Conservation (phyloP, 148 eudicot genomes). For the Fagopyrum homotropicum region DNA sequence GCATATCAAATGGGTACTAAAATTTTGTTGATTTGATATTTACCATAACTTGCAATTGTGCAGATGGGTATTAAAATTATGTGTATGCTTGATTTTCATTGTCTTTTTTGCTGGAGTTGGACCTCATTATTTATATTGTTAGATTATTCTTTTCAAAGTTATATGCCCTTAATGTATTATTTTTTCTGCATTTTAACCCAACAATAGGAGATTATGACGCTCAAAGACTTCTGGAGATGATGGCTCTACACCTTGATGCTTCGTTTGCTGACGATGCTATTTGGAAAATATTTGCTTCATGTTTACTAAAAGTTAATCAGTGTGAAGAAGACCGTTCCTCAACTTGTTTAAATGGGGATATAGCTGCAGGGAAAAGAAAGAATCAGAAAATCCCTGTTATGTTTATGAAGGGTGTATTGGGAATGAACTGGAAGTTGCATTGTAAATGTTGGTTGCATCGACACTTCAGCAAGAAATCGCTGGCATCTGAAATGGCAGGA, state of each 20-base stretch:
- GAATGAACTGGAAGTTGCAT: constrained; percentile 61
- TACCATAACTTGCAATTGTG: background rate
- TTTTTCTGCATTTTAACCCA: background rate
- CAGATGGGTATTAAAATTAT: background rate
- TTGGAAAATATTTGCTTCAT: constrained; percentile 76
- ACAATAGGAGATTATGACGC: constrained; percentile 55
- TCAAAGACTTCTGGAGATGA: constrained; percentile 58
- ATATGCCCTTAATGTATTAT: background rate
- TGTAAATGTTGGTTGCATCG: constrained; percentile 81
- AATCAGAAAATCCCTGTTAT: constrained; percentile 32
- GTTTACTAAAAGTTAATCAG: constrained; percentile 43
- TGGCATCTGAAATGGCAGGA: constrained; percentile 52
- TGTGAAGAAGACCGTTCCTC: constrained; percentile 68
- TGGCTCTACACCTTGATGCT: constrained; percentile 76
- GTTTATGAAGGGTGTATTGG: constrained; percentile 35
- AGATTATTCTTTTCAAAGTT: background rate
- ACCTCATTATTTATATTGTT: background rate
- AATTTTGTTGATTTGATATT: background rate
- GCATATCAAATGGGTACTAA: constrained; percentile 55
- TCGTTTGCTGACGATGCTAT: constrained; percentile 35
- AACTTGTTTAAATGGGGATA: constrained; percentile 29
- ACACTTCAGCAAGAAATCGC: constrained; percentile 46
- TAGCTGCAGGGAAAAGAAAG: constrained; percentile 16
- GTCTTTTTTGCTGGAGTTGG: no score
- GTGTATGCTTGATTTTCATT: no score